These are phyloP conservation scores for Fistulinella cinereoalba DNA, from an alignment of 1,284 basidiomycete species.

Conservation along the genomic window DNA sequence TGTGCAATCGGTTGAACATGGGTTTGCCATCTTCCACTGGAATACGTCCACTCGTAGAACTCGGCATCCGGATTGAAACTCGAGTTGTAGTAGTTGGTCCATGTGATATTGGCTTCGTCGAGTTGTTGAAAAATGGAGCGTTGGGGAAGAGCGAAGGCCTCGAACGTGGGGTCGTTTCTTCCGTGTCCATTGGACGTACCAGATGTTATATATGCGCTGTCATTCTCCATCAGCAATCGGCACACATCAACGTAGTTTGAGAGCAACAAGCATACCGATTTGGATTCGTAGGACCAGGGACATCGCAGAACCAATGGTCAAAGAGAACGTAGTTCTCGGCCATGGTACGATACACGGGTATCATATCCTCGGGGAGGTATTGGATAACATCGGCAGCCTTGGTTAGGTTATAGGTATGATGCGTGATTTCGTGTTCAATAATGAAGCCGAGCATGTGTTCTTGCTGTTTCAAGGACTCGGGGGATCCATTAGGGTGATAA, in stretches of 20 bases:
- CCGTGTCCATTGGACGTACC: conserved; percentile 28
- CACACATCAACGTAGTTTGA: neutral
- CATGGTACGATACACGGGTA: conserved; percentile 25
- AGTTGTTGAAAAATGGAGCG: conserved; percentile 28
- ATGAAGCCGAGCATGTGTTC: conserved; percentile 25
- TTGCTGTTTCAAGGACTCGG: neutral
- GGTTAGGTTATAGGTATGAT: conserved; percentile 13
- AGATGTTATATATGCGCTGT: conserved; percentile 26
- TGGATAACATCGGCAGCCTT: conserved; percentile 21
- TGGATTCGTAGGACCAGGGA: conserved; percentile 26
- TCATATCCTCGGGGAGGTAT: conserved; percentile 25
- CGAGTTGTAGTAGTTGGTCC: conserved; percentile 29
- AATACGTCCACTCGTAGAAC: conserved; percentile 24
- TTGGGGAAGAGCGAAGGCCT: conserved; percentile 23
- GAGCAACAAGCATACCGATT: conserved; percentile 16
- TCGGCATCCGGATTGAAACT: conserved; percentile 26
- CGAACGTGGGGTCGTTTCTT: conserved; percentile 15
- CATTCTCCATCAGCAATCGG: neutral
- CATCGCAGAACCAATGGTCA: conserved; percentile 28
- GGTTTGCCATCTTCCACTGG: conserved; percentile 19
- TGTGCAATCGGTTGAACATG: conserved; percentile 16
- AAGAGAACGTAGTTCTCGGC: conserved; percentile 25
- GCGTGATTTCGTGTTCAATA: conserved; percentile 20
- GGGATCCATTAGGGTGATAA: conserved; percentile 22
- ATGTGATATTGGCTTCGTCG: conserved; percentile 26